Percentiles rank a stretch among this genome's conserved stretches.
phyloP scores from a whole-genome alignment of 2,329 filamentous ascomycete genomes.

The Stagonosporopsis vannaccii region DNA sequence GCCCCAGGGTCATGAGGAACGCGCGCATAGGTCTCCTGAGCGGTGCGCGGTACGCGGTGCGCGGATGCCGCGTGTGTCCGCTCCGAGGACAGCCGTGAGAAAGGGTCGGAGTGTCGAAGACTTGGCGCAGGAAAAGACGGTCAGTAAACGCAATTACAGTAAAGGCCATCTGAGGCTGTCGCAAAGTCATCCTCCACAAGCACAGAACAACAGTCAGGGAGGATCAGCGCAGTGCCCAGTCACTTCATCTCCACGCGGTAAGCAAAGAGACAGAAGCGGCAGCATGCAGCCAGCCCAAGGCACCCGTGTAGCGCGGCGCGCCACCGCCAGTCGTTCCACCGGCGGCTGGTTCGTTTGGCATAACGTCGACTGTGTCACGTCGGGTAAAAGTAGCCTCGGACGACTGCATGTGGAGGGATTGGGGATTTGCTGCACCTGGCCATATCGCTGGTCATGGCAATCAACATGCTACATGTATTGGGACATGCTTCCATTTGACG shows the following conservation, averaged over 20 bases:
- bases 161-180: too few relatives aligned
- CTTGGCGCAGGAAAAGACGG: not conserved
- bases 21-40: not conserved
- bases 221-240: not conserved
- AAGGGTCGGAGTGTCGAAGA: not conserved
- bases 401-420: not conserved
- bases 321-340: not conserved
- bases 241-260: not conserved
- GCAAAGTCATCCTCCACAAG: too few relatives aligned
- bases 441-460: not conserved
- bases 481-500: not conserved
- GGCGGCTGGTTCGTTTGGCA: not conserved
- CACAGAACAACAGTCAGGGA: not conserved
- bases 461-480: not conserved
- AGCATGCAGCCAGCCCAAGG: not conserved
- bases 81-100: not conserved
- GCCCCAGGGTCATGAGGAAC: not conserved
- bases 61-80: not conserved
- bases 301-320: not conserved
- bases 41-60: not conserved
- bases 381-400: not conserved
- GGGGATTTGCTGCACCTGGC: not conserved
- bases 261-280: not conserved
- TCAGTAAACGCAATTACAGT: not conserved
- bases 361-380: not conserved